A percentile compares a stretch with the other conserved stretches of the same genome.
Evolutionary conservation across 768 basidiomycete genomes (phyloP).

Genomic region (Phaeotremella skinneri): DNA sequence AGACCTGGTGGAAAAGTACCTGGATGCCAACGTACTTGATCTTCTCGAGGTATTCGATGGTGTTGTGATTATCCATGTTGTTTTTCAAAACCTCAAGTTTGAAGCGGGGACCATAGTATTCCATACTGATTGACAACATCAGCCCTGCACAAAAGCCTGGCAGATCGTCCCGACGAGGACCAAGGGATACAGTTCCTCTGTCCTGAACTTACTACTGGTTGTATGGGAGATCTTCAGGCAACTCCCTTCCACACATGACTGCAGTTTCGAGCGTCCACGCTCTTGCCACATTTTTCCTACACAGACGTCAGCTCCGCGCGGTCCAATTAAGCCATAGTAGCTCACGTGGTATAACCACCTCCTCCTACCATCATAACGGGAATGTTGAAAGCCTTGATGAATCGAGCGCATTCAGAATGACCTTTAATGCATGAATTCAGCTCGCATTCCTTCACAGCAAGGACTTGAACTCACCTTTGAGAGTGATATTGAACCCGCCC

Average conservation of each 20-base stretch:
- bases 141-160: no score
- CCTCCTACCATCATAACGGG: slow-evolving; percentile 91
- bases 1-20: slow-evolving; percentile 3
- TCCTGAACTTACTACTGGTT: slow-evolving; percentile 50
- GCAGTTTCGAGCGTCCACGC: slow-evolving; percentile 98
- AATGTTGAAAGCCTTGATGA: slow-evolving; percentile 73
- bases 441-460: not conserved
- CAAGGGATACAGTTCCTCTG: slow-evolving; percentile 3
- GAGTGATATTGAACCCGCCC: slow-evolving; percentile 91
- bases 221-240: slow-evolving; percentile 53
- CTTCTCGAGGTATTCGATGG: slow-evolving; percentile 73
- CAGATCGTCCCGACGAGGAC: no score
- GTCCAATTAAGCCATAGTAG: not conserved
- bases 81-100: slow-evolving; percentile 84
- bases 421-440: slow-evolving; percentile 54
- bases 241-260: slow-evolving; percentile 81
- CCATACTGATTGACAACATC: slow-evolving; percentile 86
- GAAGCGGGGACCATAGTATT: slow-evolving; percentile 96
- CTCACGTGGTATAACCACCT: slow-evolving; percentile 84
- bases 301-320: slow-evolving; percentile 9
- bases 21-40: slow-evolving; percentile 70
- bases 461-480: slow-evolving; percentile 62
- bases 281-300: slow-evolving; percentile 79
- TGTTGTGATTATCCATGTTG: slow-evolving; percentile 93
- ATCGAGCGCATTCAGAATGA: slow-evolving; percentile 86